phyloP scores from a whole-genome alignment of 345 rosid species.

The Linum tenue region DNA sequence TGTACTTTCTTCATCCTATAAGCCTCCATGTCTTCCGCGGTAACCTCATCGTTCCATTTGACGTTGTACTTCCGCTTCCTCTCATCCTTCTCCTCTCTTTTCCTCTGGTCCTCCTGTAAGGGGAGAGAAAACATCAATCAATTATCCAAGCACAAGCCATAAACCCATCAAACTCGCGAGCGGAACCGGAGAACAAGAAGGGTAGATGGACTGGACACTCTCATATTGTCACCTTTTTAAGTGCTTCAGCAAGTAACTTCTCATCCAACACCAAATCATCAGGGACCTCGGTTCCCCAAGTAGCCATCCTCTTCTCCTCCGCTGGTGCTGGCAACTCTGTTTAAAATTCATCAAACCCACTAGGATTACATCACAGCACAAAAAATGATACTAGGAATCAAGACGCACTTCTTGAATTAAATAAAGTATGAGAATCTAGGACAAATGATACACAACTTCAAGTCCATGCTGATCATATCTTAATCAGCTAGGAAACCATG shows the following conservation, averaged over 20 bases:
- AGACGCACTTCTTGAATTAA: too few relatives aligned
- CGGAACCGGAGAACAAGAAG: too few relatives aligned
- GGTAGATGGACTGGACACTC: too few relatives aligned
- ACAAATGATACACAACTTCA: too few relatives aligned
- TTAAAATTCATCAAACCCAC: not conserved
- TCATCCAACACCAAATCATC: slow-evolving; percentile 59
- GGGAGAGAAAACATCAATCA: not conserved
- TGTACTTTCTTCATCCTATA: slow-evolving; percentile 43
- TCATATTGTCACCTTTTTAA: slow-evolving; percentile 39
- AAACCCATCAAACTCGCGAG: not conserved
- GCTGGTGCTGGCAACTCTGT: slow-evolving; percentile 31
- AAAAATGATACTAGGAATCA: too few relatives aligned
- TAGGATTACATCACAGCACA: not conserved
- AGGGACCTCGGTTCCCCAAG: slow-evolving; percentile 74
- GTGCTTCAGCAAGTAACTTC: slow-evolving; percentile 49
- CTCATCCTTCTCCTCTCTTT: slow-evolving; percentile 45
- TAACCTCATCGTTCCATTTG: slow-evolving; percentile 51
- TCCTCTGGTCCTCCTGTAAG: slow-evolving; percentile 40
- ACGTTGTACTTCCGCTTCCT: slow-evolving; percentile 52
- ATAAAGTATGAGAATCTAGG: too few relatives aligned
- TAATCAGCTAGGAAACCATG: not conserved
- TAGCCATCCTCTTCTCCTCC: slow-evolving; percentile 57
- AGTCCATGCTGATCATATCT: too few relatives aligned
- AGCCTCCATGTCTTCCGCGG: slow-evolving; percentile 72
- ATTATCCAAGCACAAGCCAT: not conserved